Evolutionary conservation across 805 yeast species (phyloP).

Genomic region (Myxozyma geophila): DNA sequence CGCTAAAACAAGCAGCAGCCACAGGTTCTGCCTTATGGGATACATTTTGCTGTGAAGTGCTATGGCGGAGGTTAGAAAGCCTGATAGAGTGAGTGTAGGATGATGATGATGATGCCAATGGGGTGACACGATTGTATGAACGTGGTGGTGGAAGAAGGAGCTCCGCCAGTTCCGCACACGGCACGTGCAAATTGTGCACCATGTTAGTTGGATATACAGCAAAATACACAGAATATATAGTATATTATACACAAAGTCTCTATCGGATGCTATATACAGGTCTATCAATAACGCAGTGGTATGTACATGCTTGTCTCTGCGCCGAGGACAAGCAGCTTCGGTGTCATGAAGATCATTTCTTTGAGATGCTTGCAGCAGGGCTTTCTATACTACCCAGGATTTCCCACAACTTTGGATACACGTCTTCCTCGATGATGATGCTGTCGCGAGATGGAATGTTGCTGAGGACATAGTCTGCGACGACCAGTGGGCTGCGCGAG

Average conservation of each 20-base stretch:
- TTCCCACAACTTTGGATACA: constrained; percentile 23
- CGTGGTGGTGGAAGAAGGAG: neutral
- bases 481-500: constrained; percentile 50
- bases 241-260: neutral
- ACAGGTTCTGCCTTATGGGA: neutral
- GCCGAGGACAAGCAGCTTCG: no score
- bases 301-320: no score
- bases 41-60: neutral
- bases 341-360: neutral
- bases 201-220: neutral
- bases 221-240: neutral
- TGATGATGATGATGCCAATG: neutral
- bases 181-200: constrained; percentile 6
- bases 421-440: constrained; percentile 47
- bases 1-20: neutral
- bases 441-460: constrained; percentile 55
- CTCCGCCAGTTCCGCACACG: neutral
- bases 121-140: neutral
- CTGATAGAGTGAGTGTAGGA: neutral
- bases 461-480: constrained; percentile 67
- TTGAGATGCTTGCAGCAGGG: neutral
- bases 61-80: neutral
- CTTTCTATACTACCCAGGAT: constrained; percentile 1
- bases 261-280: neutral
- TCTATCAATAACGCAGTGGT: neutral